Base-by-base conservation (phyloP, 2,329 filamentous ascomycete genomes). In the Colletotrichum nymphaeae region DNA sequence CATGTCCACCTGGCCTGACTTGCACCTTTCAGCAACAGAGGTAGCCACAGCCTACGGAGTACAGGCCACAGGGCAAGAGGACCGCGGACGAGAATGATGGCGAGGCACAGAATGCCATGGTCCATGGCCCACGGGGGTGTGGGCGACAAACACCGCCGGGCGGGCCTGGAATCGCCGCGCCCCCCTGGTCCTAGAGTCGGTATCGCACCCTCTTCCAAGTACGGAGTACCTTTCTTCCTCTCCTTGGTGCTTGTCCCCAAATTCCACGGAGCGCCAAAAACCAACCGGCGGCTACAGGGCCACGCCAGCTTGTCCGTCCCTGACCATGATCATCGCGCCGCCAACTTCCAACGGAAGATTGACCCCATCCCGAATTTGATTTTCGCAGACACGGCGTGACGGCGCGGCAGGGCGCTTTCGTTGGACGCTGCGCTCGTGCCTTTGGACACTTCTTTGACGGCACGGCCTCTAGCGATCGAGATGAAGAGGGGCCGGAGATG, bases 131-230 rank as follows among this genome's bases (percentile, higher is more conserved):
- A 42, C 16, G 16, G 70, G 71, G 71, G 71, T 56, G 67, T 73
- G 71, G 60, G 28, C 55, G 49, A 64, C 49, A 57, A 73, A 73
- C 67, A 46, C 71, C 67, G 67, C 35, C 56, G 70, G 67, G 59
- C 60, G 60, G 67, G 60, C 46, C 67, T 62, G 64, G 60, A 73
- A 70, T 56, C 46, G 60, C 67, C 67, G 67, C 67, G 46, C 46
- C 57, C 63, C 65, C 69, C 69, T 53, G 37, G 30, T 49, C 42
- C 42, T 11, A 49, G 19, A 49, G n/a, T 42, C 63, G 53, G n/a
- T 28, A 46, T 65, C 37, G 22, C 52, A 35, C 37, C n/a, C 64
- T 52, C 52, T 37, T 12, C 30, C 55, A 26, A 63, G 53, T 16
- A 32, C 16, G 4, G 46, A 8, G 42, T 28, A 35, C 16, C 58